Evolutionary conservation across 23 red algal species (phyloP).

Genomic region (Gracilaria domingensis): DNA sequence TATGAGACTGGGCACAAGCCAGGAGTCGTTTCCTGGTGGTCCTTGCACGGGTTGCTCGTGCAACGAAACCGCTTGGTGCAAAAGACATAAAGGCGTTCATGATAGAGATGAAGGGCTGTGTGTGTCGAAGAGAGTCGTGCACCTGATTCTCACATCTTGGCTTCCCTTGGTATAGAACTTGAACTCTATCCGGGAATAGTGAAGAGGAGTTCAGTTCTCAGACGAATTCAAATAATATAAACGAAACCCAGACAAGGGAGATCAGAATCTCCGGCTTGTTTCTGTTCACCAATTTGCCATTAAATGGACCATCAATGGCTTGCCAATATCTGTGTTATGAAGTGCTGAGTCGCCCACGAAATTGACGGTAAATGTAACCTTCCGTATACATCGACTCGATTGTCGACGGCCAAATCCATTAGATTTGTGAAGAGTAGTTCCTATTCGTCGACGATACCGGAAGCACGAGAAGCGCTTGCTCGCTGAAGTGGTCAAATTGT

Average conservation of each 20-base stretch:
- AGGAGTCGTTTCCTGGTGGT: no score
- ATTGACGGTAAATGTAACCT: no score
- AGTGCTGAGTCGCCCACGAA: not conserved
- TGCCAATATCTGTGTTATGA: not conserved
- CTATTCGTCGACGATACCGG: no score
- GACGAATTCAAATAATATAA: no score
- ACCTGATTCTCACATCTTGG: not conserved
- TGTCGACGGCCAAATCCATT: no score
- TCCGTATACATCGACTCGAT: no score
- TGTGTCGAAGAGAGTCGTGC: not conserved
- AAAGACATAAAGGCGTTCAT: constrained; percentile 17
- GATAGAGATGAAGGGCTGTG: no score
- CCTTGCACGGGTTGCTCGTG: not conserved
- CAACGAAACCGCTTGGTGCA: constrained; percentile 10
- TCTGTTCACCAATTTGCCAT: constrained; percentile 10
- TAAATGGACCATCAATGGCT: not conserved
- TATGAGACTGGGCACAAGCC: constrained; percentile 22
- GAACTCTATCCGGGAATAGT: no score
- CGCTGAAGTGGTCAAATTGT: no score
- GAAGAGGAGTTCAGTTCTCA: no score
- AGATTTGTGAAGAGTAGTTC: no score
- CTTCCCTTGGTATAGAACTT: not conserved
- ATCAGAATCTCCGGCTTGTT: not conserved
- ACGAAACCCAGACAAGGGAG: not conserved
- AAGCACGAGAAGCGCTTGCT: no score